Evolutionary conservation across 169 alveolate genomes (phyloP), one percentile per base, ranked within the genome.

Genomic region (Eimeria tenella): DNA sequence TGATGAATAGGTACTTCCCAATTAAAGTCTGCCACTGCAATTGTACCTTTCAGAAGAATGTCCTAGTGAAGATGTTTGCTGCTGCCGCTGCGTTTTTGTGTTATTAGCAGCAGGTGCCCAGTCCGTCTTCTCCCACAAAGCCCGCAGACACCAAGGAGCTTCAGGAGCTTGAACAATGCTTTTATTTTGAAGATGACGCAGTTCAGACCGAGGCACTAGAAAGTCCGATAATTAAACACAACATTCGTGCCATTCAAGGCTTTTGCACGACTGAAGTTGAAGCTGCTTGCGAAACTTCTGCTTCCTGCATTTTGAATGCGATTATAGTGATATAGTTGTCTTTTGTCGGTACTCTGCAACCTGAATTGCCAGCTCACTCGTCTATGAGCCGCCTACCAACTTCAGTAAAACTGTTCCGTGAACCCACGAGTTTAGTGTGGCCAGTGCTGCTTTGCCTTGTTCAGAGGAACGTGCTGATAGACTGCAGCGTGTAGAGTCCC

Each of bases 401-500:
- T 10, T 17, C 11, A 58, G 68, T 11, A 3, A 17, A 58, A 58
- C 11, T 11, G 21, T 0, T 0, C 19, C 19, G 68, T 58, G 68
- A 17, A 17, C 0, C 68, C 19, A 10, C 68, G 2, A 58, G 68
- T 58, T 58, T 17, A 58, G 68, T 17, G 11, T 58, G 21, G 11
- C n/a, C 3, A n/a, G 77, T 68, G 11, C 49, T 68, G 77, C 77
- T 68, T 68, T 68, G 31, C n/a, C n/a, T n/a, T 9, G 6, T 62
- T 11, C 91, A 84, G 91, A 84, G 70, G 79, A 84, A 31, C 91
- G 91, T 42, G 91, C 91, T 49, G 79, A 84, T 25, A 84, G 79
- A 31, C 25, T 84, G 52, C 91, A 84, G 19, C 79, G 91, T 17
- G 63, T 84, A 31, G 91, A 84, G 60, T 84, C 91, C 5, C 91